Evolutionary conservation across 2,329 filamentous ascomycete species (phyloP), one percentile per base, ranked within the genome.

Genomic region (Cladobotryum protrusum): DNA sequence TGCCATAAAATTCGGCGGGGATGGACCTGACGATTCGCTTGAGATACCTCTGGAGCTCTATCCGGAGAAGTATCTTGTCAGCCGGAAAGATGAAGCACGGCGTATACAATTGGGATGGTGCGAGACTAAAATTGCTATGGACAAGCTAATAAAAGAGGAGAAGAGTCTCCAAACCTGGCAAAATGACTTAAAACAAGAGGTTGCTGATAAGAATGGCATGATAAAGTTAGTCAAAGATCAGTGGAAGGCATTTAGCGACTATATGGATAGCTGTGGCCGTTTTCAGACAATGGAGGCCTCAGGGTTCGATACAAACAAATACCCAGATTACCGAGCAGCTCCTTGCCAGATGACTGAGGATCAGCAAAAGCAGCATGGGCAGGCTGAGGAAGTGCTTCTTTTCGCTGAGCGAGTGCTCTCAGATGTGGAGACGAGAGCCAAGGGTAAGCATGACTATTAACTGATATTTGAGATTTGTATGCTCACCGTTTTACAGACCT

Each of bases 1-100:
- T 19, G 69, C 71, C 7, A 66, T 81, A 35, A 70, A 71, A 40
- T 59, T 81, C 12, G 65, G 67, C 14, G 68, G 67, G 3, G 64
- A 69, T 4, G 73, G 71, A 2, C 65, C 72, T 4, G 59, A 64
- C 7, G 70, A 71, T 41, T 67, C 68, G 3, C 66, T 79, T 39
- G 74, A 79, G 3, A 72, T 82, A 33, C 78, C 78, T 5, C 63
- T 66, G 39, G 63, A 73, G 12, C 72, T 79, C 53, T 81, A 78
- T 55, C 72, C 76, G 1, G 78, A 81, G 59, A 72, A 70, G n/a
- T 82, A 81, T 50, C 61, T 78, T 46, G 64, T 67, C 43, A 62
- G 57, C 11, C 70, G 72, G 13, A 73, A 71, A 48, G 65, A 74
- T 11, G 71, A 75, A 47, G 73, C 77, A 13, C 54, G 71, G 8